These are phyloP conservation scores for Chaetomium globosum DNA, from an alignment of 2,329 filamentous ascomycete genomes.

Conservation along the genomic window DNA sequence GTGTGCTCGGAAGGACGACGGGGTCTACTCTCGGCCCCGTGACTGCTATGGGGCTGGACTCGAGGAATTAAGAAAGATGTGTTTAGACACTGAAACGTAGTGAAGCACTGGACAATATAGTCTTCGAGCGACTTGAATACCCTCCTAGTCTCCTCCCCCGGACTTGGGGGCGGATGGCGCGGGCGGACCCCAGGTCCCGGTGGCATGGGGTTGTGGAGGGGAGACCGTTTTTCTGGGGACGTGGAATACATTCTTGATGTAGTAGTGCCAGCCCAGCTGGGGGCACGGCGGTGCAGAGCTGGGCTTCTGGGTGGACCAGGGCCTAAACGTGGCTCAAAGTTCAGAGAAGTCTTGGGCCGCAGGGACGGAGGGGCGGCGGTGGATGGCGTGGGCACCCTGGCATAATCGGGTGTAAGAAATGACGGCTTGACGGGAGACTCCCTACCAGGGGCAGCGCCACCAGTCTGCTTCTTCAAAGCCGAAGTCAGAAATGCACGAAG, in stretches of 20 bases:
- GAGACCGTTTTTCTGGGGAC: constrained; percentile 45
- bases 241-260: constrained; percentile 49
- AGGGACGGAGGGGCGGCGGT: background rate
- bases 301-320: constrained; percentile 6
- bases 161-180: constrained; percentile 27
- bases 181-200: constrained; percentile 24
- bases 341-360: constrained; percentile 20
- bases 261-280: constrained; percentile 36
- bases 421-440: constrained; percentile 3
- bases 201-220: constrained; percentile 20
- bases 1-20: constrained; percentile 31
- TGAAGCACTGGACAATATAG: constrained; percentile 71
- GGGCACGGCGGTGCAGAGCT: constrained; percentile 36
- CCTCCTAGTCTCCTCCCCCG: constrained; percentile 50
- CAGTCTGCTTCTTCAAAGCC: constrained; percentile 35
- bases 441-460: background rate
- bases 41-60: constrained; percentile 32
- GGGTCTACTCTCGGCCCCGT: constrained; percentile 26
- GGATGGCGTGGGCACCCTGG: constrained; percentile 1
- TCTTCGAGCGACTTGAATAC: constrained; percentile 79
- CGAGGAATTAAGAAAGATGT: constrained; percentile 67
- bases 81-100: constrained; percentile 73
- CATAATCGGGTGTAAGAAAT: constrained; percentile 12
- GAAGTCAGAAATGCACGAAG: constrained; percentile 45
- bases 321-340: constrained; percentile 13